These are phyloP conservation scores for Phytophthora sp. DNA, from an alignment of 352 stramenopile genomes.

Conservation along the genomic window DNA sequence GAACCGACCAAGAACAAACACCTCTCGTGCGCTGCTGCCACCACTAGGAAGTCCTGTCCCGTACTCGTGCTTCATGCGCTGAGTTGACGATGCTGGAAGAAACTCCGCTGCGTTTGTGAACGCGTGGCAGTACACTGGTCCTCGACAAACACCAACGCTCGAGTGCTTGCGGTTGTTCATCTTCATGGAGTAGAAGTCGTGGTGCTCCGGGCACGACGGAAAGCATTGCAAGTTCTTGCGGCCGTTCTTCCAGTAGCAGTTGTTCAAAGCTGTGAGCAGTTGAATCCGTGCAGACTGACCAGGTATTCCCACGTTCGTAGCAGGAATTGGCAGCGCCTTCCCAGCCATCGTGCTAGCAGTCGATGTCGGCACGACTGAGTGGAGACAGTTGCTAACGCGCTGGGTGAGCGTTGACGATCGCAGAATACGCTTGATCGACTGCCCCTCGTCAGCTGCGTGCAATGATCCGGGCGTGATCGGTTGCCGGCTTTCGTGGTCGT, in stretches of 20 bases:
- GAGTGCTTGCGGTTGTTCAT: slow-evolving; percentile 91
- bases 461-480: not conserved
- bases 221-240: slow-evolving; percentile 92
- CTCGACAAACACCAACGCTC: slow-evolving; percentile 82
- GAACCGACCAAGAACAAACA: slow-evolving; percentile 82
- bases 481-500: slow-evolving; percentile 5
- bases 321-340: slow-evolving; percentile 7
- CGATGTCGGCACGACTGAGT: not conserved
- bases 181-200: slow-evolving; percentile 92
- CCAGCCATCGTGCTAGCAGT: slow-evolving; percentile 2
- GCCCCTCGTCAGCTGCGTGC: not conserved
- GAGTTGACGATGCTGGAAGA: slow-evolving; percentile 29
- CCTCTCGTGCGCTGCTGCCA: slow-evolving; percentile 50
- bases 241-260: slow-evolving; percentile 91
- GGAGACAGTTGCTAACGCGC: not conserved
- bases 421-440: slow-evolving; percentile 26
- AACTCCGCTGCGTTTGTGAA: slow-evolving; percentile 43
- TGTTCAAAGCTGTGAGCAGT: slow-evolving; percentile 64
- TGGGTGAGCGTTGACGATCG: slow-evolving; percentile 24
- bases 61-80: slow-evolving; percentile 70
- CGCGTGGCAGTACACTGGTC: slow-evolving; percentile 79
- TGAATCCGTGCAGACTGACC: slow-evolving; percentile 39
- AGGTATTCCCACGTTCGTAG: not conserved
- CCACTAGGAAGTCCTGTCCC: slow-evolving; percentile 43
- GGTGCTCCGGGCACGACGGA: slow-evolving; percentile 82